Conservation (phyloP, 306 rosid genomes). For the Dryas octopetala region DNA sequence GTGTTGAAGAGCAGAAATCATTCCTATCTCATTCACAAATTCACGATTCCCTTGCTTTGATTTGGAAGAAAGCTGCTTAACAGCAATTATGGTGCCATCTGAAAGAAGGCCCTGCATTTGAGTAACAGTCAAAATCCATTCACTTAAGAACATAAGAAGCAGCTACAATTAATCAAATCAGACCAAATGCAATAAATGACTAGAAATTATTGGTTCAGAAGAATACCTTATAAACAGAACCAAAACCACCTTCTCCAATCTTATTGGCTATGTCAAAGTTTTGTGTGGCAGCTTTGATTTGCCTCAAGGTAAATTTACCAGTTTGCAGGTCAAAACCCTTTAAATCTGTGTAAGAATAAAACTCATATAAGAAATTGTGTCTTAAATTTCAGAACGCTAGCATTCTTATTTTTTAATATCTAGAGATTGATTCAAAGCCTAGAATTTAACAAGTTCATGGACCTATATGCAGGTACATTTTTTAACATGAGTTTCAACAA, state of each 20-base stretch:
- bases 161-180: background rate
- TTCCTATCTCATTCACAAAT: conserved; percentile 55
- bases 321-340: conserved; percentile 52
- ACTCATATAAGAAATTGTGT: background rate
- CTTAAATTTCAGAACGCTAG: background rate
- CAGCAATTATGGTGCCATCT: conserved; percentile 42
- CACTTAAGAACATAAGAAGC: background rate
- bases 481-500: background rate
- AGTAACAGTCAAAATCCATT: background rate
- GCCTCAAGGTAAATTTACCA: conserved; percentile 47
- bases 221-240: conserved; percentile 59
- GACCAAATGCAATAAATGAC: background rate
- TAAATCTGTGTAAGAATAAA: conserved; percentile 38
- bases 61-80: conserved; percentile 47
- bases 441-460: background rate
- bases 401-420: conserved; percentile 31
- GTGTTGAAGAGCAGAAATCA: conserved; percentile 55
- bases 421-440: conserved; percentile 16
- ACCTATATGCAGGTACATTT: background rate
- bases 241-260: conserved; percentile 74
- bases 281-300: conserved; percentile 57
- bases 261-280: conserved; percentile 51
- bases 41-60: conserved; percentile 59
- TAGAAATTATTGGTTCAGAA: background rate
- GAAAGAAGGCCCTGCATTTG: conserved; percentile 44